Evolutionary conservation across 352 stramenopile genomes (phyloP).

Genomic region (Phytophthora tentaculata): DNA sequence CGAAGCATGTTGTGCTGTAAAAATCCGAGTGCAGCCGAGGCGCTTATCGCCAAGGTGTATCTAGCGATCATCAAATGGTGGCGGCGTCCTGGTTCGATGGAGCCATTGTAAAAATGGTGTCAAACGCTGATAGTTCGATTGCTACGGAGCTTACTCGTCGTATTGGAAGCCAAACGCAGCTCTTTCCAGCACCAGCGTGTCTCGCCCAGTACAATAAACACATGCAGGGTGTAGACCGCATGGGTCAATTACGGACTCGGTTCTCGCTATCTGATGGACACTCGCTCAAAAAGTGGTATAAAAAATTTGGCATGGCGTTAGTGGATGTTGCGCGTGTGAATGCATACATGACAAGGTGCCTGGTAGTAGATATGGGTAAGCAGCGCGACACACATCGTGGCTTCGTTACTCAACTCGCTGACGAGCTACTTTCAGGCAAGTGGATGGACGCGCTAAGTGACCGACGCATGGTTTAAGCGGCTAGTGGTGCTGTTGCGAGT

Average conservation of each 20-base stretch:
- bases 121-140: constrained; percentile 29
- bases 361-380: constrained; percentile 3
- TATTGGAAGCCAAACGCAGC: constrained; percentile 7
- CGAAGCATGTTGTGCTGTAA: constrained; percentile 21
- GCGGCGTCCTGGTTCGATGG: constrained; percentile 39
- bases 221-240: constrained; percentile 31
- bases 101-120: constrained; percentile 31
- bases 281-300: constrained; percentile 44
- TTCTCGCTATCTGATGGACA: constrained; percentile 37
- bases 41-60: constrained; percentile 26
- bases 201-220: constrained; percentile 29
- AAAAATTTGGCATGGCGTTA: constrained; percentile 32
- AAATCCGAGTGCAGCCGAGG: constrained; percentile 11
- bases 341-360: constrained; percentile 23
- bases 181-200: constrained; percentile 25
- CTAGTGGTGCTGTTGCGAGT: too few relatives aligned
- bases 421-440: constrained; percentile 17
- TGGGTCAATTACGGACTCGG: constrained; percentile 28
- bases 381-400: constrained; percentile 22
- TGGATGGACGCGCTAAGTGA: neutral
- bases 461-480: too few relatives aligned
- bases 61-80: neutral
- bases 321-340: constrained; percentile 37
- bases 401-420: constrained; percentile 24
- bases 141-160: constrained; percentile 16